Percentiles rank a stretch among this genome's conserved stretches.
These are phyloP conservation scores for Sarocladiaceae sp. DNA, from an alignment of 2,329 filamentous ascomycete species.

Conservation along the genomic window DNA sequence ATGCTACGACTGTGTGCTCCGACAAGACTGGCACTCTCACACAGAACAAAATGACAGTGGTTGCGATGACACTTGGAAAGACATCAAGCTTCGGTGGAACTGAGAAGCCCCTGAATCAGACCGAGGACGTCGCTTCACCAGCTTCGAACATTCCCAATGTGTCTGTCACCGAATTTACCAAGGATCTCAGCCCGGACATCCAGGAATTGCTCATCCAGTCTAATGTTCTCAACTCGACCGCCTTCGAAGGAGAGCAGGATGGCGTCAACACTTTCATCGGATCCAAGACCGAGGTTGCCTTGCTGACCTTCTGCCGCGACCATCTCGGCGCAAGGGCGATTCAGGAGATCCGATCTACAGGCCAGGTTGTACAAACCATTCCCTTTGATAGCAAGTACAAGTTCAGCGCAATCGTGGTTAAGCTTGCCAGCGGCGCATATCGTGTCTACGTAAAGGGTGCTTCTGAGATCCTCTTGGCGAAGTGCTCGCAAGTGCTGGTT, in stretches of 20 bases:
- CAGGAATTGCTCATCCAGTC: constrained; percentile 32
- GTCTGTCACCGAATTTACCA: not conserved
- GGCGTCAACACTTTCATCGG: constrained; percentile 39
- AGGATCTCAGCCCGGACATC: constrained; percentile 19
- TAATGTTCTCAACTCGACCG: constrained; percentile 41
- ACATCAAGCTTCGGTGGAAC: constrained; percentile 25
- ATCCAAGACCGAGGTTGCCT: constrained; percentile 50
- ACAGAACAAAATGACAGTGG: constrained; percentile 59
- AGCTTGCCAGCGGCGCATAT: constrained; percentile 23
- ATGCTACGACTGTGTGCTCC: constrained; percentile 59
- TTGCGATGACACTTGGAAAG: constrained; percentile 49
- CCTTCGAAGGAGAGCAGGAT: constrained; percentile 42
- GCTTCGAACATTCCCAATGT: not conserved
- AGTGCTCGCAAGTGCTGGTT: not conserved
- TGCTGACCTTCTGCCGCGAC: constrained; percentile 46
- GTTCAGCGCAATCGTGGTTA: constrained; percentile 5
- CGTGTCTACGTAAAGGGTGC: constrained; percentile 50
- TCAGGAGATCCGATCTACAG: constrained; percentile 22
- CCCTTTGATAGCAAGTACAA: constrained; percentile 10
- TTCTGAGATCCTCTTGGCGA: constrained; percentile 39
- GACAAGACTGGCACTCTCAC: constrained; percentile 65
- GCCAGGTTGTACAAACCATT: constrained; percentile 3
- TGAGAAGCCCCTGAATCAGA: constrained; percentile 28
- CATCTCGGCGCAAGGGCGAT: constrained; percentile 41
- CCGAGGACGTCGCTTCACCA: constrained; percentile 15